phyloP scores from a whole-genome alignment of 2,329 filamentous ascomycete species.

The Paracoccidioides brasiliensis region DNA sequence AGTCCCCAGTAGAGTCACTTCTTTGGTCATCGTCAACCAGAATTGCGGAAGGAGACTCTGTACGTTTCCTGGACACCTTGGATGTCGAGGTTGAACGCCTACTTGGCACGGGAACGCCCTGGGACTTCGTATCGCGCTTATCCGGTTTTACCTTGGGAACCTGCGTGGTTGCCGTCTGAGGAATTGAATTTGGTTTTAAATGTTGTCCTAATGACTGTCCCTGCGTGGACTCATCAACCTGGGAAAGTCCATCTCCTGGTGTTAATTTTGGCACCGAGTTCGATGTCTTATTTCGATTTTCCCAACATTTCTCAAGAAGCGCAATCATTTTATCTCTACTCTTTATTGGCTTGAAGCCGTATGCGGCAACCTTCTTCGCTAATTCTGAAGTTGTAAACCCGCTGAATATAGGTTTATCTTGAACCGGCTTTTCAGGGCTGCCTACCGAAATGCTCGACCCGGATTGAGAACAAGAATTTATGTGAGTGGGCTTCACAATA shows the following conservation, averaged over 20 bases:
- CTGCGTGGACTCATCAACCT: neutral
- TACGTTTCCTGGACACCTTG: neutral
- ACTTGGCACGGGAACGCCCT: neutral
- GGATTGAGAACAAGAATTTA: neutral
- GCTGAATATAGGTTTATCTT: constrained; percentile 43
- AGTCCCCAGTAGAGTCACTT: neutral
- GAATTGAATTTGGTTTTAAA: neutral
- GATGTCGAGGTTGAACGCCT: neutral
- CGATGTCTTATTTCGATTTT: constrained; percentile 37
- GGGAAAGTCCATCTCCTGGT: constrained; percentile 7
- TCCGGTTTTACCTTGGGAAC: neutral
- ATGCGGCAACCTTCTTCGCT: constrained; percentile 47
- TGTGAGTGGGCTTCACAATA: neutral
- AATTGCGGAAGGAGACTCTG: neutral
- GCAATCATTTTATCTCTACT: constrained; percentile 56
- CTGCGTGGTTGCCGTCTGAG: neutral
- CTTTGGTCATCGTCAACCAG: neutral
- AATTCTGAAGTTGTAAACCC: constrained; percentile 51
- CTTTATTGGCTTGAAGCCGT: constrained; percentile 61
- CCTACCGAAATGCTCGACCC: neutral
- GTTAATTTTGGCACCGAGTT: constrained; percentile 4
- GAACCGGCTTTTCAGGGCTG: neutral
- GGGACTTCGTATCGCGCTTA: neutral
- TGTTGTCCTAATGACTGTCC: neutral
- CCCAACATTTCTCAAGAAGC: constrained; percentile 58